A percentile compares a stretch with the other conserved stretches of the same genome.
These are phyloP conservation scores for Picea glauca DNA, from an alignment of 75 land plant species.

Conservation along the genomic window DNA sequence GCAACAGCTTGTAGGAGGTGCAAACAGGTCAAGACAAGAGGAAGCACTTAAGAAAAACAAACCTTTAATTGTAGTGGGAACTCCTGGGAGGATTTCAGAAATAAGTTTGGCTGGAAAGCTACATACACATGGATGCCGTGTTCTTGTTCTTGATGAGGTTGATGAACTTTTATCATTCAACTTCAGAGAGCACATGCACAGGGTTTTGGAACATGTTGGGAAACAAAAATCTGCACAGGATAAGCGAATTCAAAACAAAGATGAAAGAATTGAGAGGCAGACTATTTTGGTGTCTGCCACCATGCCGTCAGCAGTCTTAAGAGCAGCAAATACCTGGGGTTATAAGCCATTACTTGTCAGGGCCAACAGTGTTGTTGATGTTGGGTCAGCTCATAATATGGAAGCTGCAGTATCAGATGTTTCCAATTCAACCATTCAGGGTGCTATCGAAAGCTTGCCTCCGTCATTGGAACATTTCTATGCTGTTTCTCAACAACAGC, in stretches of 20 bases:
- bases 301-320: slow-evolving; percentile 79
- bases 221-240: slow-evolving; percentile 34
- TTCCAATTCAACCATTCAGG: slow-evolving; percentile 38
- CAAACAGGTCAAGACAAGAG: slow-evolving; percentile 82
- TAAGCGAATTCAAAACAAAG: slow-evolving; percentile 8
- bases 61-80: slow-evolving; percentile 89
- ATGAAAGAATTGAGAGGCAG: slow-evolving; percentile 49
- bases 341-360: slow-evolving; percentile 71
- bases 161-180: slow-evolving; percentile 86
- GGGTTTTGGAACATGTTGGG: slow-evolving; percentile 94
- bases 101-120: slow-evolving; percentile 89
- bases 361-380: slow-evolving; percentile 55
- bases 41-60: slow-evolving; percentile 89
- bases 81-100: slow-evolving; percentile 94
- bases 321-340: slow-evolving; percentile 91
- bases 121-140: slow-evolving; percentile 90
- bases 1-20: slow-evolving; percentile 97
- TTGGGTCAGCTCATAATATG: slow-evolving; percentile 34
- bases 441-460: slow-evolving; percentile 72
- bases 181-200: slow-evolving; percentile 80
- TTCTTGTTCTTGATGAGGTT: slow-evolving; percentile 87
- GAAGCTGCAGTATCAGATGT: slow-evolving; percentile 10
- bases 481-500: slow-evolving; percentile 56
- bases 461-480: slow-evolving; percentile 79
- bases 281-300: slow-evolving; percentile 93